Evolutionary conservation across 2,329 filamentous ascomycete genomes (phyloP).

Genomic region (Cladosporium cucumerinum): DNA sequence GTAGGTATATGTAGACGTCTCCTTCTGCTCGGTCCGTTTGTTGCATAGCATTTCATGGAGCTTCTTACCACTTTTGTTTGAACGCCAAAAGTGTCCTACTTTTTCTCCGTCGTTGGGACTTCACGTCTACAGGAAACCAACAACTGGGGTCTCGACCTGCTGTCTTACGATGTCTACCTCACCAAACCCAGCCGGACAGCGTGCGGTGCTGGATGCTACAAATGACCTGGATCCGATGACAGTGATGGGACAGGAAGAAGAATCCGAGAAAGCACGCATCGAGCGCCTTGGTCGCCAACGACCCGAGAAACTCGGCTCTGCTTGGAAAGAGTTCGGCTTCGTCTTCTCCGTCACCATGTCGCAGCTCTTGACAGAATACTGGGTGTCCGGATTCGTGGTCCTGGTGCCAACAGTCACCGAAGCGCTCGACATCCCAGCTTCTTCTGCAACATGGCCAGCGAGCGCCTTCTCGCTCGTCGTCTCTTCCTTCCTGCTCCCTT

Average conservation of each 20-base stretch:
- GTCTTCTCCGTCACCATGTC: constrained; percentile 49
- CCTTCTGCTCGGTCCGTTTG: background rate
- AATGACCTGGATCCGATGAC: background rate
- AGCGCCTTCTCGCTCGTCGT: constrained; percentile 51
- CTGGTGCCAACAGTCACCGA: constrained; percentile 63
- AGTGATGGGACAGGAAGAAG: constrained; percentile 14
- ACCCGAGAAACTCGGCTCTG: constrained; percentile 53
- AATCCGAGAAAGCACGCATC: constrained; percentile 40
- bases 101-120: background rate
- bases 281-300: constrained; percentile 62
- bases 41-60: background rate
- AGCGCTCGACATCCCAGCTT: constrained; percentile 63
- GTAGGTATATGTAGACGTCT: background rate
- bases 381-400: constrained; percentile 70
- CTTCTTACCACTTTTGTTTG: background rate
- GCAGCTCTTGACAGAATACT: constrained; percentile 57
- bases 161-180: background rate
- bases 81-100: background rate
- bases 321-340: constrained; percentile 59
- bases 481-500: constrained; percentile 49
- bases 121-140: background rate
- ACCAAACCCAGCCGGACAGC: background rate
- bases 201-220: background rate
- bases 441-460: constrained; percentile 56
- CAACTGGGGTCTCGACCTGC: background rate